Evolutionary conservation across 495 filamentous ascomycete species (phyloP), one percentile per base, ranked within the genome.

Genomic region (Aspergillus asperescens): DNA sequence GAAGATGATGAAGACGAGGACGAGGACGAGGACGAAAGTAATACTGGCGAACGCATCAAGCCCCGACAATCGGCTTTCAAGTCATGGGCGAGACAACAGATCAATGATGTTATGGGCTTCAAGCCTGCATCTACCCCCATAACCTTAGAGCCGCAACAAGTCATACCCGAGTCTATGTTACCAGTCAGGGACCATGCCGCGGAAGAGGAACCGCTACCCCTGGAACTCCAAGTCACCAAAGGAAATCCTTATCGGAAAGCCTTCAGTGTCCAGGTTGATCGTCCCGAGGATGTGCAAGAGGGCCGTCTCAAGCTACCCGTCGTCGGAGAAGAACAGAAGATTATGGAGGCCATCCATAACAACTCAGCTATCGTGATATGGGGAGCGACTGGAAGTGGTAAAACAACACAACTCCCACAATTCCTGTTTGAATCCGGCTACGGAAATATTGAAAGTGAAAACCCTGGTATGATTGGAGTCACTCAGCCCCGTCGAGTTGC

Each of bases 321-420:
- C 4, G 90, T 96, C 23, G 87, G 87, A 1, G 93, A 97, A 62
- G 93, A 98, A 62, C 93, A 97, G 60, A 90, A 87, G 59, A 95
- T 98, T 19, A 98, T 98, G 93, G 93, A 98, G 73, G 90, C 91
- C 3, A 90, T 97, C 15, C 82, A 94, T 63, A 89, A 91, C 61
- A 87, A 95, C 65, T 75, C 89, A 39, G 79, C 84, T 0, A 85
- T 95, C 0, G 86, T 98, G 15, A 83, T 98, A n/a, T 96, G 90
- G 69, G 93, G 94, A 66, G 84, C 90, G 8, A 98, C 93, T 48
- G 93, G 93, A 64, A 95, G 89, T 59, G 93, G 93, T 64, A 98
- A 98, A 64, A 98, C 94, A 0, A 98, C 93, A 0, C 93, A 98
- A 65, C 80, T 97, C 8, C 93, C 93, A 2, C 93, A 98, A 65